These are phyloP conservation scores for Coemansia sp. DNA, from an alignment of 192 early-diverging fungal species.

Conservation along the genomic window DNA sequence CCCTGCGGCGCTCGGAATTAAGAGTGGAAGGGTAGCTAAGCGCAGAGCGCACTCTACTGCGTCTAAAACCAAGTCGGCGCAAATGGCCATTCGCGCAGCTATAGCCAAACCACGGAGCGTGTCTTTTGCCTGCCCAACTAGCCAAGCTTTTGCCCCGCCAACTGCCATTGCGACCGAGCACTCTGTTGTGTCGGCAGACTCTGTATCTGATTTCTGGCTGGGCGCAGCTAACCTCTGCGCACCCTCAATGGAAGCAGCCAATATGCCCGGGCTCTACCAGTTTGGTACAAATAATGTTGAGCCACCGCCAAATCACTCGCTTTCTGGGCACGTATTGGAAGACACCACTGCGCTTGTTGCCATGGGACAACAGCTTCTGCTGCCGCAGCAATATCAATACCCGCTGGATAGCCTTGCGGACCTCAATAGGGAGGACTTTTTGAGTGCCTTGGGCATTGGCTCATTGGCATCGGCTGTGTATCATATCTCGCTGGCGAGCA, in stretches of 20 bases:
- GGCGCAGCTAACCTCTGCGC: neutral
- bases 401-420: neutral
- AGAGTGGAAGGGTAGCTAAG: slow-evolving; percentile 15
- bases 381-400: neutral
- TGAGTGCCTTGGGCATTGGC: neutral
- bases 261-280: neutral
- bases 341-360: neutral
- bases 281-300: neutral
- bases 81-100: neutral
- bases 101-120: slow-evolving; percentile 26
- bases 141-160: neutral
- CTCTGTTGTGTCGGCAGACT: neutral
- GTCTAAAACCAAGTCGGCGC: slow-evolving; percentile 7
- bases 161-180: neutral
- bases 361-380: neutral
- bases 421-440: neutral
- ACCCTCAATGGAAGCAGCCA: neutral
- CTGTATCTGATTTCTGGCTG: neutral
- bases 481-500: neutral
- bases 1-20: neutral
- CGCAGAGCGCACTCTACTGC: slow-evolving; percentile 22
- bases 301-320: neutral
- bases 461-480: neutral
- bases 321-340: neutral
- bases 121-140: slow-evolving; percentile 9